These are phyloP conservation scores for Sabuloglossum arenarium DNA, from an alignment of 495 filamentous ascomycete species.

Conservation along the genomic window DNA sequence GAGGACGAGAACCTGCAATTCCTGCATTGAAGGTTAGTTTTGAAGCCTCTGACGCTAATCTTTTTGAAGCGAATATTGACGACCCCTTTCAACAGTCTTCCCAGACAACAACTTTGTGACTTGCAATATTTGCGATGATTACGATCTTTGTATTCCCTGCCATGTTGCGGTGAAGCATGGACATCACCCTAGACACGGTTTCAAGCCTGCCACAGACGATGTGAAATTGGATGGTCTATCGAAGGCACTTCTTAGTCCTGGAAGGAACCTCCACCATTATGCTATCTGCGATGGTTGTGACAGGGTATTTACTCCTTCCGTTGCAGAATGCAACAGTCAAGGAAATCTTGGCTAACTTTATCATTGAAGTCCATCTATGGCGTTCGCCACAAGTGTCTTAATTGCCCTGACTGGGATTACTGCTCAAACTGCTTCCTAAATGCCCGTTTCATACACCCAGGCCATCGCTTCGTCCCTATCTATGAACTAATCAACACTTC, in stretches of 20 bases:
- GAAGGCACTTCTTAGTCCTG: slow-evolving; percentile 48
- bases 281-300: slow-evolving; percentile 94
- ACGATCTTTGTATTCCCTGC: slow-evolving; percentile 73
- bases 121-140: slow-evolving; percentile 73
- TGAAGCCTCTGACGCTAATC: no score
- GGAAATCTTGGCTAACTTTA: slow-evolving; percentile 12
- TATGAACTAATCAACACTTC: slow-evolving; percentile 43
- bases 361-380: slow-evolving; percentile 46
- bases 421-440: slow-evolving; percentile 56
- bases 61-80: not conserved
- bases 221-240: slow-evolving; percentile 32
- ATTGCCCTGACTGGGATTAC: slow-evolving; percentile 96
- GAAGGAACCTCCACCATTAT: slow-evolving; percentile 60
- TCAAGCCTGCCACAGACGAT: slow-evolving; percentile 39
- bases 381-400: slow-evolving; percentile 89
- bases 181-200: slow-evolving; percentile 78
- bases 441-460: slow-evolving; percentile 46
- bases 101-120: slow-evolving; percentile 46
- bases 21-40: slow-evolving; percentile 52
- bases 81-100: not conserved
- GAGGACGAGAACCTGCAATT: slow-evolving; percentile 69
- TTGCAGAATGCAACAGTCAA: not conserved
- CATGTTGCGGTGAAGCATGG: slow-evolving; percentile 61
- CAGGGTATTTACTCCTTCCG: slow-evolving; percentile 26
- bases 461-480: slow-evolving; percentile 78